Evolutionary conservation across 306 rosid genomes (phyloP).

Genomic region (Pachyrhizus erosus): DNA sequence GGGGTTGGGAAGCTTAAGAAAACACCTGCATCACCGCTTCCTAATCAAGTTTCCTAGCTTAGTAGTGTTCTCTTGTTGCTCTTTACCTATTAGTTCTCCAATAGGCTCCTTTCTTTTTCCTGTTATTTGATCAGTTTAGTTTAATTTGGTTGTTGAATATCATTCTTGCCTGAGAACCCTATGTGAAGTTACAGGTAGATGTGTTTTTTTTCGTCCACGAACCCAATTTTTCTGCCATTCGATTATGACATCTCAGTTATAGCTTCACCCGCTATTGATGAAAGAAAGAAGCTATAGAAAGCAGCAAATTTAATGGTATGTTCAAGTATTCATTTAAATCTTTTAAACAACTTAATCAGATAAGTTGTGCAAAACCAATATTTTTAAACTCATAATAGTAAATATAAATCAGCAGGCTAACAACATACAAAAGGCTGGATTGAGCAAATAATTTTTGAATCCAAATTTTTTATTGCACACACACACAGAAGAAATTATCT

Average conservation of each 20-base stretch:
- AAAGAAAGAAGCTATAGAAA: background rate
- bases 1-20: conserved; percentile 72
- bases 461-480: background rate
- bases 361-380: too few species aligned
- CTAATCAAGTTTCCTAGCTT: background rate
- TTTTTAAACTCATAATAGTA: too few species aligned
- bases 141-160: background rate
- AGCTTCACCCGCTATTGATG: background rate
- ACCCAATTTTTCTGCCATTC: background rate
- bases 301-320: too few species aligned
- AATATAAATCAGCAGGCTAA: too few species aligned
- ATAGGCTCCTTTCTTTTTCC: background rate
- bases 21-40: background rate
- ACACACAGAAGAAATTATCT: background rate
- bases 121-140: conserved; percentile 2
- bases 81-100: background rate
- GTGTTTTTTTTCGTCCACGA: background rate
- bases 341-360: too few species aligned
- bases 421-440: too few species aligned
- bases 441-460: too few species aligned
- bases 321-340: too few species aligned
- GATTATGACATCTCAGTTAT: background rate
- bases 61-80: background rate
- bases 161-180: background rate
- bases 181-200: background rate